Evolutionary conservation across 2,329 filamentous ascomycete genomes (phyloP).

Genomic region (Drechmeria coniospora): DNA sequence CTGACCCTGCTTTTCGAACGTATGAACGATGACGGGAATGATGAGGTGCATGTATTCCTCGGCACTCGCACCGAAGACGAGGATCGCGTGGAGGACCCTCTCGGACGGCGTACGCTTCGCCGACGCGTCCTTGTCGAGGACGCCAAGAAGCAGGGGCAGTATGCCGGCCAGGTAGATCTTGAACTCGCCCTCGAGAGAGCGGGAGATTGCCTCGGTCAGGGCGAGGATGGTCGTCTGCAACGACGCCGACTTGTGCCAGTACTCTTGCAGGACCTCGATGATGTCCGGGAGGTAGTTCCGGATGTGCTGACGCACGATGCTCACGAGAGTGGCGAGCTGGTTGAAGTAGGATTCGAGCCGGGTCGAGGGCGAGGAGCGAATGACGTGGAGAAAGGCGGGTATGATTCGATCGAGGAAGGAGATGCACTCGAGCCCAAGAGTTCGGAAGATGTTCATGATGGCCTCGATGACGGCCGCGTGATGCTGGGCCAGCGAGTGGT

Average conservation of each 20-base stretch:
- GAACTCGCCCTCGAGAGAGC: slow-evolving; percentile 92
- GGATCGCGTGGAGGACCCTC: slow-evolving; percentile 81
- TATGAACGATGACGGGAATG: slow-evolving; percentile 82
- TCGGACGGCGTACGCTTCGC: slow-evolving; percentile 69
- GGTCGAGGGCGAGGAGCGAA: slow-evolving; percentile 61
- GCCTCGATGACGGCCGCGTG: slow-evolving; percentile 92
- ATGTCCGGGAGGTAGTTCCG: slow-evolving; percentile 79
- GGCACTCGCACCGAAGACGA: slow-evolving; percentile 87
- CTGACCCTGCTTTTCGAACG: slow-evolving; percentile 81
- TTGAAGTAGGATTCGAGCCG: slow-evolving; percentile 94
- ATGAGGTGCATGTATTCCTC: slow-evolving; percentile 99
- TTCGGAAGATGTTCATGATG: slow-evolving; percentile 98
- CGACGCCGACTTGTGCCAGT: slow-evolving; percentile 68
- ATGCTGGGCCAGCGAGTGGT: slow-evolving; percentile 76
- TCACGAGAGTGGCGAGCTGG: slow-evolving; percentile 81
- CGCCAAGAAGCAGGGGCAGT: slow-evolving; percentile 84
- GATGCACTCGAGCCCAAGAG: slow-evolving; percentile 87
- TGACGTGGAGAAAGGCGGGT: slow-evolving; percentile 82
- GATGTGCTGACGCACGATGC: slow-evolving; percentile 93
- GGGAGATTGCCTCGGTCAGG: slow-evolving; percentile 83
- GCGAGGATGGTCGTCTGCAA: slow-evolving; percentile 85
- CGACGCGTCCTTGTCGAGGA: slow-evolving; percentile 73
- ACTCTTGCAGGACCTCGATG: slow-evolving; percentile 72
- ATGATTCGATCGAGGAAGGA: slow-evolving; percentile 89
- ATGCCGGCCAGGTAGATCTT: slow-evolving; percentile 86